Conservation (phyloP, 2,329 filamentous ascomycete species). For the Venturia nashicola region DNA sequence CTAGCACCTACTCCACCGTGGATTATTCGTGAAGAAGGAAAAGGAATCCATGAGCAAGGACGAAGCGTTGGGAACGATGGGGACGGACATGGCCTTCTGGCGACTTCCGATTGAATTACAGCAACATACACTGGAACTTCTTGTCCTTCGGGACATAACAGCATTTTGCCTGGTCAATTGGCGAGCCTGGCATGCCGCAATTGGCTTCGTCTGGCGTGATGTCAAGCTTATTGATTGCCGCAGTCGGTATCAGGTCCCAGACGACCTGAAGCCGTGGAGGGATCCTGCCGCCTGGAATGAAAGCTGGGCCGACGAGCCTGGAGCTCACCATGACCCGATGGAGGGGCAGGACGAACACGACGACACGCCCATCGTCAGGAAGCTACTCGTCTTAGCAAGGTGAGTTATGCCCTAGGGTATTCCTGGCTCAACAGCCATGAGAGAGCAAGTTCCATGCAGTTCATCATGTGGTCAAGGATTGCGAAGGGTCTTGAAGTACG, state of each 20-base stretch:
- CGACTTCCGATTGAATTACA: conserved; percentile 3
- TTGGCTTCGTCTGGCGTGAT: conserved; percentile 3
- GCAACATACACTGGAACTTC: not conserved
- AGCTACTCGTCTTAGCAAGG: conserved; percentile 29
- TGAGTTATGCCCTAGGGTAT: conserved; percentile 13
- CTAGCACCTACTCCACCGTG: not conserved
- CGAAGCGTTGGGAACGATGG: not conserved
- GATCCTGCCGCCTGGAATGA: not conserved
- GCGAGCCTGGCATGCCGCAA: not conserved
- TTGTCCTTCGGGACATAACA: not conserved
- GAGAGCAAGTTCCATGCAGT: not conserved
- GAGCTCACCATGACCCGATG: not conserved
- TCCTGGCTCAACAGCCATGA: not conserved
- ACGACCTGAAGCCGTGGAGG: not conserved
- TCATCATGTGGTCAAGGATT: not conserved
- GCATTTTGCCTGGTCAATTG: not conserved
- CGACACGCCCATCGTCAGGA: conserved; percentile 18
- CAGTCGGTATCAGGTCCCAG: not conserved
- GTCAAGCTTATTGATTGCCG: conserved; percentile 6
- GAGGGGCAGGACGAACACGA: conserved; percentile 8
- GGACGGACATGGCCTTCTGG: not conserved
- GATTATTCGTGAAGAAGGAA: not conserved
- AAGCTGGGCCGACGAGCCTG: not conserved
- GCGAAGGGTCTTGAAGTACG: not conserved
- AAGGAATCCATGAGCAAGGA: not conserved